Percentiles rank a stretch among this genome's conserved stretches.
Conservation (phyloP, 805 yeast genomes). For the Jamesozyma jinghongensis region DNA sequence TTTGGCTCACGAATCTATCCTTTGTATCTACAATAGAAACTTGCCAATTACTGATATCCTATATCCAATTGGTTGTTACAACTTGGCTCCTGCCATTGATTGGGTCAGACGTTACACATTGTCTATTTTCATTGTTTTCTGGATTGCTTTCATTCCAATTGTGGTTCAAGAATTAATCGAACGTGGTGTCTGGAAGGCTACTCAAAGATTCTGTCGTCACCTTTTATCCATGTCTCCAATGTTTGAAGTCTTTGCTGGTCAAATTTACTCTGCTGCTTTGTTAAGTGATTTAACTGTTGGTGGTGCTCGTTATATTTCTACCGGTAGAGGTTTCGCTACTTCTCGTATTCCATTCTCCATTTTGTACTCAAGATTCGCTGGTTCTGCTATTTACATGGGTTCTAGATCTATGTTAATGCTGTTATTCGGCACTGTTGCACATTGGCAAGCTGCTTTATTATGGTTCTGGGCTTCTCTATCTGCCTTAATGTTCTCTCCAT, state of each 20-base stretch:
- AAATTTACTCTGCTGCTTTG: constrained; percentile 64
- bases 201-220: constrained; percentile 61
- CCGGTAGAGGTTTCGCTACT: constrained; percentile 83
- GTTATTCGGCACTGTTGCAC: constrained; percentile 62
- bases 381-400: constrained; percentile 77
- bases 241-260: constrained; percentile 78
- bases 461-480: constrained; percentile 97
- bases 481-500: constrained; percentile 85
- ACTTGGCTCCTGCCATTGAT: constrained; percentile 61
- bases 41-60: constrained; percentile 58
- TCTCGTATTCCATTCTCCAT: constrained; percentile 69
- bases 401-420: constrained; percentile 67
- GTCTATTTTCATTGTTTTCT: constrained; percentile 75
- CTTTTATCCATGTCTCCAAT: constrained; percentile 64
- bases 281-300: constrained; percentile 67
- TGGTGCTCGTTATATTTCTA: constrained; percentile 80
- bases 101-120: constrained; percentile 77
- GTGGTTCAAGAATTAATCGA: constrained; percentile 73
- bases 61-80: constrained; percentile 65
- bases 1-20: constrained; percentile 60
- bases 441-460: constrained; percentile 86
- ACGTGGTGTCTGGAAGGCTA: constrained; percentile 71
- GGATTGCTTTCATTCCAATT: constrained; percentile 70
- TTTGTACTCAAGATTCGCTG: constrained; percentile 69
- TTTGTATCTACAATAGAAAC: constrained; percentile 58